Percentiles rank a stretch among this genome's conserved stretches.
Evolutionary conservation across 2,329 filamentous ascomycete genomes (phyloP).

Genomic region (Graphium sp.): DNA sequence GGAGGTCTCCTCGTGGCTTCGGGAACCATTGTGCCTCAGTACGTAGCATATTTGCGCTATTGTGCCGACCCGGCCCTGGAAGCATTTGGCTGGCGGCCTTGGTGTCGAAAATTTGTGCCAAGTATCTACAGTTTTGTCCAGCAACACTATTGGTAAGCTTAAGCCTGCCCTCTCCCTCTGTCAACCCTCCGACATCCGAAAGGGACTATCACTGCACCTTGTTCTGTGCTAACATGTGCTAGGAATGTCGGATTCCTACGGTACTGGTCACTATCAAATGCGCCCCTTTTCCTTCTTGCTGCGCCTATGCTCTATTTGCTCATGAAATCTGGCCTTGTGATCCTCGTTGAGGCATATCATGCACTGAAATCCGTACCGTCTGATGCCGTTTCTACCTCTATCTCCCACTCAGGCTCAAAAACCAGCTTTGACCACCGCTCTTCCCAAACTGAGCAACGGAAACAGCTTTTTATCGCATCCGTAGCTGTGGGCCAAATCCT

Average conservation of each 20-base stretch:
- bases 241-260: conserved; percentile 79
- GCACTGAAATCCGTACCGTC: not conserved
- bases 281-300: conserved; percentile 77
- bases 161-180: conserved; percentile 2
- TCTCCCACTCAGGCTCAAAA: too few species aligned
- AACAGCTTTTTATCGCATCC: conserved; percentile 23
- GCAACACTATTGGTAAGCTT: conserved; percentile 65
- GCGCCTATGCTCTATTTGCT: conserved; percentile 58
- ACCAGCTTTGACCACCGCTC: too few species aligned
- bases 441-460: too few species aligned
- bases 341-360: too few species aligned
- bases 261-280: conserved; percentile 79
- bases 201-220: conserved; percentile 7
- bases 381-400: conserved; percentile 1
- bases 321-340: conserved; percentile 36
- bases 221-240: too few species aligned
- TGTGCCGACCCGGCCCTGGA: conserved; percentile 29
- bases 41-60: conserved; percentile 55
- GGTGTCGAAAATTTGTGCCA: conserved; percentile 60
- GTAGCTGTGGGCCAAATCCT: conserved; percentile 59
- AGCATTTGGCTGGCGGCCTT: conserved; percentile 31
- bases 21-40: conserved; percentile 58
- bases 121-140: conserved; percentile 92
- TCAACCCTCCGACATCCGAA: conserved; percentile 1
- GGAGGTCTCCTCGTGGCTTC: conserved; percentile 52